phyloP scores from a whole-genome alignment of 768 basidiomycete genomes.

The Termitomyces titanicus region DNA sequence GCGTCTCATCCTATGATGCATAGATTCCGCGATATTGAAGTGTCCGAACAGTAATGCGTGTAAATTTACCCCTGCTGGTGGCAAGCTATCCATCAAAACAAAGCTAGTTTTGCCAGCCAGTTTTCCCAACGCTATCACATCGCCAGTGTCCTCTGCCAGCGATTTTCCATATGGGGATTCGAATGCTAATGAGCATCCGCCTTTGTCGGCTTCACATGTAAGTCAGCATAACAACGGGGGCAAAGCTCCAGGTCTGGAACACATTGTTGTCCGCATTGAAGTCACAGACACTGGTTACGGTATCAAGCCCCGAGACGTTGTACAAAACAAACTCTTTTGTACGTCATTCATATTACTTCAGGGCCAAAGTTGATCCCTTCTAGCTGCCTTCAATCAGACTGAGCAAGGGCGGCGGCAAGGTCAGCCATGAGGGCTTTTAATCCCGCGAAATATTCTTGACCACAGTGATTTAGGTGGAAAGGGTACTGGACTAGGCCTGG shows the following conservation, averaged over 20 bases:
- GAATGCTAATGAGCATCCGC: constrained; percentile 26
- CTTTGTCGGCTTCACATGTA: constrained; percentile 36
- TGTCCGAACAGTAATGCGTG: constrained; percentile 59
- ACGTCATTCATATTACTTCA: constrained; percentile 21
- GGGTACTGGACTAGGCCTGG: constrained; percentile 72
- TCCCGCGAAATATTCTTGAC: neutral
- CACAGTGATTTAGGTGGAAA: constrained; percentile 44
- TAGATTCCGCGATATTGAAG: neutral
- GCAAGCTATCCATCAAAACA: constrained; percentile 65
- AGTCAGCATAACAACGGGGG: constrained; percentile 48
- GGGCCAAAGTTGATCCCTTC: neutral
- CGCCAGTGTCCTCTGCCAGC: neutral
- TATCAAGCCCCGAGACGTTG: constrained; percentile 55
- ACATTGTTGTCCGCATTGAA: constrained; percentile 82
- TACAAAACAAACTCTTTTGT: constrained; percentile 70
- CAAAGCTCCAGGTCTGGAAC: constrained; percentile 42
- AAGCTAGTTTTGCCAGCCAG: constrained; percentile 42
- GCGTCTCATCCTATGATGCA: neutral
- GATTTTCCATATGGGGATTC: neutral
- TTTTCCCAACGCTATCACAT: neutral
- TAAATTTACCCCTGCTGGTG: constrained; percentile 74
- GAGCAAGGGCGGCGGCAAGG: constrained; percentile 73
- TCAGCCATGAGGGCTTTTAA: constrained; percentile 9
- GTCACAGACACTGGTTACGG: constrained; percentile 70
- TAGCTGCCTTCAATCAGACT: constrained; percentile 76